phyloP scores from a whole-genome alignment of 2,329 filamentous ascomycete genomes.

The Paecilomyces formosus region DNA sequence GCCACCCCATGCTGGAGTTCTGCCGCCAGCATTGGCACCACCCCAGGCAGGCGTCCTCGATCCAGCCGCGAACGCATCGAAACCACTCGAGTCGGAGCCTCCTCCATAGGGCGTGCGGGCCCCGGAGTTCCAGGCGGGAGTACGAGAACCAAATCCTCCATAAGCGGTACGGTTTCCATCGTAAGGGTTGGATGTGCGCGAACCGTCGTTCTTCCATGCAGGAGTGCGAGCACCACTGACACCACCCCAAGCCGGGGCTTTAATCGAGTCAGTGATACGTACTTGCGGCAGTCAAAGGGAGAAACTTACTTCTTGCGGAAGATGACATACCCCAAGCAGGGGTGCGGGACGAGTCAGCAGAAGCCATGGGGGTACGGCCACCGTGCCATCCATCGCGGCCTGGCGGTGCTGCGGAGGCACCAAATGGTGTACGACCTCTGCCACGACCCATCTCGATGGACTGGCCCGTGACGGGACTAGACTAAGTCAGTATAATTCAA shows the following conservation, averaged over 20 bases:
- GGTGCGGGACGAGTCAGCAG: conserved; percentile 58
- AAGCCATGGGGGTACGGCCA: conserved; percentile 61
- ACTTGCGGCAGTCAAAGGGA: neutral
- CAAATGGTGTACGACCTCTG: conserved; percentile 41
- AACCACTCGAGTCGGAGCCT: conserved; percentile 57
- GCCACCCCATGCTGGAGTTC: conserved; percentile 40
- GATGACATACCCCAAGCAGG: conserved; percentile 62
- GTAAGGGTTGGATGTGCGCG: conserved; percentile 52
- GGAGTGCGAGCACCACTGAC: conserved; percentile 43
- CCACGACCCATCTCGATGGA: conserved; percentile 63
- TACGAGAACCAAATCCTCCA: conserved; percentile 55
- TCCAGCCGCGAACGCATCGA: conserved; percentile 60
- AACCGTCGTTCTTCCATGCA: conserved; percentile 52
- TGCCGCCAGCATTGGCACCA: conserved; percentile 42
- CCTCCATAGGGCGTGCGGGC: conserved; percentile 53
- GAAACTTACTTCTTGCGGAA: conserved; percentile 53
- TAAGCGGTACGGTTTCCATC: conserved; percentile 70
- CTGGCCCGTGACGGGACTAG: conserved; percentile 58
- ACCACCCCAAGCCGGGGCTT: conserved; percentile 36
- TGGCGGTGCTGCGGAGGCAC: conserved; percentile 39
- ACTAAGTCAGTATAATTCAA: conserved; percentile 11
- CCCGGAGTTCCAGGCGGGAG: conserved; percentile 62
- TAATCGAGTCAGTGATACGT: conserved; percentile 12
- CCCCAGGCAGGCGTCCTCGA: conserved; percentile 71
- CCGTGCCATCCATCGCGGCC: conserved; percentile 50